Conservation (phyloP, 495 filamentous ascomycete genomes). For the Astrocystis sublimbata region DNA sequence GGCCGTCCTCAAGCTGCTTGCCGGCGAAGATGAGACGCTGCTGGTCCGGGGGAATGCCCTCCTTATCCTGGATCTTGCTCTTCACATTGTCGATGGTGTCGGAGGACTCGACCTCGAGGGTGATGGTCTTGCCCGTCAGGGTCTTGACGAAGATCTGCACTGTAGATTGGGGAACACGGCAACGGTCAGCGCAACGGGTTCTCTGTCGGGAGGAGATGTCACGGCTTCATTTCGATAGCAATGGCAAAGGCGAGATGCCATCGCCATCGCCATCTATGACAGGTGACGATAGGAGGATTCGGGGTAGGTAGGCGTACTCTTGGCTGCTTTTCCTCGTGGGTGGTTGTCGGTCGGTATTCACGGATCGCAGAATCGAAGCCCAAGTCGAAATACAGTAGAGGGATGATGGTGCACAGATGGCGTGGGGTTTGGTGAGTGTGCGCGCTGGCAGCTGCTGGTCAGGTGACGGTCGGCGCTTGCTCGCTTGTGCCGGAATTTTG, state of each 20-base stretch:
- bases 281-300: not conserved
- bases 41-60: conserved; percentile 98
- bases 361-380: conserved; percentile 14
- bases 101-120: conserved; percentile 97
- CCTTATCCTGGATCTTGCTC: conserved; percentile 98
- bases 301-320: conserved; percentile 35
- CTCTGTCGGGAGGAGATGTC: not conserved
- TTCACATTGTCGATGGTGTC: conserved; percentile 99
- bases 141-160: conserved; percentile 98
- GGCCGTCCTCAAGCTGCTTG: conserved; percentile 99
- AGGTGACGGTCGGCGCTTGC: conserved; percentile 11
- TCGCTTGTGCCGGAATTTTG: conserved; percentile 11
- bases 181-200: conserved; percentile 24
- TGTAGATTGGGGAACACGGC: conserved; percentile 37
- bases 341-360: conserved; percentile 15
- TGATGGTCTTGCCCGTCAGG: conserved; percentile 99
- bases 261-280: not conserved
- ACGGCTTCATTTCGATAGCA: too few species aligned
- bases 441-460: conserved; percentile 11
- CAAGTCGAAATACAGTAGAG: conserved; percentile 16
- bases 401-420: conserved; percentile 17
- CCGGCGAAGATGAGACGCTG: conserved; percentile 99
- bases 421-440: conserved; percentile 22
- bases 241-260: too few species aligned
- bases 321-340: conserved; percentile 38